These are phyloP conservation scores for Massariosphaeria phaeospora DNA, from an alignment of 495 filamentous ascomycete species.

Conservation along the genomic window DNA sequence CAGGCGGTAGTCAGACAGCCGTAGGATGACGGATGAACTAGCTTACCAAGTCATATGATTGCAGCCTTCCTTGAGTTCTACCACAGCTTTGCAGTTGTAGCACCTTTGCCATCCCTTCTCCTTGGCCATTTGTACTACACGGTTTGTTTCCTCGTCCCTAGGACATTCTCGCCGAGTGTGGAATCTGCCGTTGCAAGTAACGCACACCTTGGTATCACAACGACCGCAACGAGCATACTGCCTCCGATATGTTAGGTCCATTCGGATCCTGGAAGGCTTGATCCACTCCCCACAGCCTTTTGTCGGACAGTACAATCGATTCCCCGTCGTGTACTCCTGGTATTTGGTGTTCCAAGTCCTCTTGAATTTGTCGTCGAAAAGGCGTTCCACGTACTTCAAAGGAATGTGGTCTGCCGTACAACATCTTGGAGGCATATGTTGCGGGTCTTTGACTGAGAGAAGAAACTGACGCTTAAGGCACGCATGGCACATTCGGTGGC, in stretches of 20 bases:
- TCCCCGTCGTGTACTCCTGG: constrained; percentile 65
- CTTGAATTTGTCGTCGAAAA: constrained; percentile 71
- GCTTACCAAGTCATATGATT: constrained; percentile 80
- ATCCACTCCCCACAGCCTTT: constrained; percentile 71
- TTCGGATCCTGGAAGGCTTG: constrained; percentile 59
- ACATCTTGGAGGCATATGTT: constrained; percentile 75
- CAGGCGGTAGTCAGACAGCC: neutral
- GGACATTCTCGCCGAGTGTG: constrained; percentile 65
- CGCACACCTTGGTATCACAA: constrained; percentile 72
- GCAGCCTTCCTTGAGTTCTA: constrained; percentile 76
- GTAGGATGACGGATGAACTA: neutral
- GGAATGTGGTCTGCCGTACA: constrained; percentile 69
- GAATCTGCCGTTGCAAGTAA: constrained; percentile 65
- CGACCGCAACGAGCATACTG: constrained; percentile 58
- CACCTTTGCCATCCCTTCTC: constrained; percentile 73
- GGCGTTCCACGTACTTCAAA: constrained; percentile 63
- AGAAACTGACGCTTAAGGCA: constrained; percentile 70
- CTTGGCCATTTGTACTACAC: constrained; percentile 62
- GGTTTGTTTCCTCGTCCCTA: constrained; percentile 61
- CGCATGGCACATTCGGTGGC: constrained; percentile 69
- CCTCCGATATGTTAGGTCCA: constrained; percentile 45
- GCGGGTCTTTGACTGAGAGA: constrained; percentile 66
- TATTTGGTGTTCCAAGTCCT: constrained; percentile 71
- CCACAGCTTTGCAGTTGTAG: constrained; percentile 65
- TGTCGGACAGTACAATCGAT: constrained; percentile 68